Base-by-base conservation (phyloP, 768 basidiomycete genomes). In the Boletus subcaerulescens region DNA sequence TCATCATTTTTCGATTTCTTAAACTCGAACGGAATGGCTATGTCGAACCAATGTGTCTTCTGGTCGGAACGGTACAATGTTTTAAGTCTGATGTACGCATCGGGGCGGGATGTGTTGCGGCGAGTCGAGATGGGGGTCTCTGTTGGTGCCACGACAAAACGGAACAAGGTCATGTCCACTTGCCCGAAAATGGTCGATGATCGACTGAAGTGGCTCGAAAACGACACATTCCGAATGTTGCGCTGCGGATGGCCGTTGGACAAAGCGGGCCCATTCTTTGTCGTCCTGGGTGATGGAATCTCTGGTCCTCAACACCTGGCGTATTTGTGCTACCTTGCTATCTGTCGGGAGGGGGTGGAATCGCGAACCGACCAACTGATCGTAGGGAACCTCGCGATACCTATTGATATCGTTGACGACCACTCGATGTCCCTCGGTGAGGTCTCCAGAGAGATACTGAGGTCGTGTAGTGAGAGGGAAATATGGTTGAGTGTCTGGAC, bases 21-120 rank as follows among this genome's bases (percentile, higher is more conserved):
- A 17, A 55, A 55, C 24, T 55, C 44, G 17, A 58, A 52, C n/a
- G 56, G 56, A 7, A 55, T 26, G 3, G 22, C 40, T 5, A 62
- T 55, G 11, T 62, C 53, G 8, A 36, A 55, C 60, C 61, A 62
- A 17, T 55, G 53, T 1, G 9, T 36, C 26, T 31, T n/a, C 0
- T 32, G 29, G 7, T 1, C 18, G 5, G 9, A 5, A 33, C 9
- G 9, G 13, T 3, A 33, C 13, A 2, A 33, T 13, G 11, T 33
- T 31, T 18, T 20, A 12, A 15, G 49, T 31, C 14, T 1, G 29
- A 54, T 14, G 39, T 26, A 17, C 3, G 33, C 50, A 44, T 61
- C 60, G 0, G 53, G 56, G 45, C 43, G 39, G 17, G 60, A 53
- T 1, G 35, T 56, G 29, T 57, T 61, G 5, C 3, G 1, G 12